phyloP scores from a whole-genome alignment of 2,329 filamentous ascomycete genomes.

The Phyllosticta capitalensis region DNA sequence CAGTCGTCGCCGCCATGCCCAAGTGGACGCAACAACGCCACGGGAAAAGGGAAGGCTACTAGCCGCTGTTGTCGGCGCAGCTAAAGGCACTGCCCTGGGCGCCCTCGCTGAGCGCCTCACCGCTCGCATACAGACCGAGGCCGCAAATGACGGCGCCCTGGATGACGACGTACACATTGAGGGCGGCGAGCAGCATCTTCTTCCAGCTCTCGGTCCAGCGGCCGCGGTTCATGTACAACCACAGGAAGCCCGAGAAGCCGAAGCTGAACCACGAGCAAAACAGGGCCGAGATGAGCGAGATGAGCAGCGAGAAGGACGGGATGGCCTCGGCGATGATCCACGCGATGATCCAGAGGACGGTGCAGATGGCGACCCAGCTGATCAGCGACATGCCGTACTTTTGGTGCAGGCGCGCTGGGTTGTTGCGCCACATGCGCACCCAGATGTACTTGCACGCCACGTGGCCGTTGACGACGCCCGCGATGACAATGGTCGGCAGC shows the following conservation, averaged over 20 bases:
- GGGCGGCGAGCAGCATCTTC: constrained; percentile 36
- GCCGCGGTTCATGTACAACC: constrained; percentile 40
- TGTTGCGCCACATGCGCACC: constrained; percentile 44
- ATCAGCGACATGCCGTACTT: constrained; percentile 32
- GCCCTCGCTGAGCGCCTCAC: constrained; percentile 17
- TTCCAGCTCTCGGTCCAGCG: constrained; percentile 26
- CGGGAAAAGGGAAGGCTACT: no score
- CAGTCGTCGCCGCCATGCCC: no score
- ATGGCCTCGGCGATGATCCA: constrained; percentile 62
- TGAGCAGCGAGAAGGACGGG: constrained; percentile 57
- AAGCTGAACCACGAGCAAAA: constrained; percentile 61
- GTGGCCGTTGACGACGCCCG: constrained; percentile 61
- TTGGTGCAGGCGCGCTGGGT: constrained; percentile 19
- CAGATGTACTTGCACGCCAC: constrained; percentile 60
- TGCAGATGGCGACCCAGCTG: constrained; percentile 51
- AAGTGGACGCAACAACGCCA: no score
- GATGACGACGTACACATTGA: constrained; percentile 36
- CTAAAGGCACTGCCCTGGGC: constrained; percentile 21
- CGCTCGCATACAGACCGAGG: constrained; percentile 21
- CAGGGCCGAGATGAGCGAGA: constrained; percentile 51
- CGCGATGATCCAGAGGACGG: constrained; percentile 48
- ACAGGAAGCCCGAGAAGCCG: constrained; percentile 36
- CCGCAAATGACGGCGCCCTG: constrained; percentile 20
- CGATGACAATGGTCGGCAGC: constrained; percentile 60
- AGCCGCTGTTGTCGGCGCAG: constrained; percentile 20